Percentiles rank a stretch among this genome's conserved stretches.
These are phyloP conservation scores for Cadophora sp. DNA, from an alignment of 2,329 filamentous ascomycete species.

Conservation along the genomic window DNA sequence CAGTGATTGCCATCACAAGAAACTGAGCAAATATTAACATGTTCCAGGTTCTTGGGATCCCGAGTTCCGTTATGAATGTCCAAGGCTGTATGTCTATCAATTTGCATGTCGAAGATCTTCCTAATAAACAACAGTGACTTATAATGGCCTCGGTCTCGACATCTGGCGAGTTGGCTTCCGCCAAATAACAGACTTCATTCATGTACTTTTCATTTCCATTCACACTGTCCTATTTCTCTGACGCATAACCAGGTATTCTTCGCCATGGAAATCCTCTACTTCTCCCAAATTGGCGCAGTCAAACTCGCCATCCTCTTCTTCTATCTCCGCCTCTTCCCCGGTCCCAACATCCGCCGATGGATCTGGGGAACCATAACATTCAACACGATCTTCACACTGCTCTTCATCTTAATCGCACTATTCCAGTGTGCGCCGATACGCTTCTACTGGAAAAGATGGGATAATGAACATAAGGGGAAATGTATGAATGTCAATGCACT, in stretches of 20 bases:
- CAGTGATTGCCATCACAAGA: neutral
- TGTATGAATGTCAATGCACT: conserved; percentile 58
- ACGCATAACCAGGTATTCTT: conserved; percentile 1
- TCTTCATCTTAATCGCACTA: conserved; percentile 46
- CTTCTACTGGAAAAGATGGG: conserved; percentile 61
- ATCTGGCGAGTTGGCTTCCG: conserved; percentile 7
- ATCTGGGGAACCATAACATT: conserved; percentile 53
- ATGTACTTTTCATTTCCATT: neutral
- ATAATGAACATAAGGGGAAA: conserved; percentile 51
- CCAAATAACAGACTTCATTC: conserved; percentile 13
- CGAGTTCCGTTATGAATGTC: neutral
- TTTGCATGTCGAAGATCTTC: neutral
- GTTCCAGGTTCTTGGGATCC: neutral
- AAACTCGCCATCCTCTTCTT: conserved; percentile 61
- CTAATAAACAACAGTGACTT: neutral
- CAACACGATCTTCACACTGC: conserved; percentile 48
- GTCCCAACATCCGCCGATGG: conserved; percentile 46
- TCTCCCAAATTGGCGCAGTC: conserved; percentile 52
- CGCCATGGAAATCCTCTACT: conserved; percentile 52
- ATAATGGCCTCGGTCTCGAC: conserved; percentile 6
- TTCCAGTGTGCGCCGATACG: conserved; percentile 59
- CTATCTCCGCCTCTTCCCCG: conserved; percentile 61
- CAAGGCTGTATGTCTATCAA: neutral
- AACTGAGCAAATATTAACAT: neutral
- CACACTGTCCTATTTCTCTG: neutral